These are phyloP conservation scores for Arthroderma uncinatum DNA, from an alignment of 2,329 filamentous ascomycete species.

Conservation along the genomic window DNA sequence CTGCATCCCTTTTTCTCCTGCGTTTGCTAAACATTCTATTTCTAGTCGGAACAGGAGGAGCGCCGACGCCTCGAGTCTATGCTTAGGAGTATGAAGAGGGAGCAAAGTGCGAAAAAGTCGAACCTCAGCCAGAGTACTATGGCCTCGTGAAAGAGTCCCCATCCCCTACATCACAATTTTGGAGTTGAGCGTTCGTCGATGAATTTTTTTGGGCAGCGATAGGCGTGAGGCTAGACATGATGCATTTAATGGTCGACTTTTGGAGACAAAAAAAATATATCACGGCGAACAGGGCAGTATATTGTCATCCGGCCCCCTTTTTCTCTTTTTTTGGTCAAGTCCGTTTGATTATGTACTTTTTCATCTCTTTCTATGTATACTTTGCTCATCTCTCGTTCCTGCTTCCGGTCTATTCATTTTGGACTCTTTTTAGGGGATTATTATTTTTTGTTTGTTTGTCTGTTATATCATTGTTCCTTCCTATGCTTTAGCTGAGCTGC, in stretches of 20 bases:
- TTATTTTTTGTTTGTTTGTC: neutral
- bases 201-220: neutral
- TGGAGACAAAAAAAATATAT: neutral
- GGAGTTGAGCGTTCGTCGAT: neutral
- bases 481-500: neutral
- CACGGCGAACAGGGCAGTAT: neutral
- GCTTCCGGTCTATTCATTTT: neutral
- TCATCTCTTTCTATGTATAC: neutral
- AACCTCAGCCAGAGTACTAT: constrained; percentile 25
- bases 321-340: neutral
- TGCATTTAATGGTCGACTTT: neutral
- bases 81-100: constrained; percentile 42
- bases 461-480: neutral
- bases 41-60: constrained; percentile 60
- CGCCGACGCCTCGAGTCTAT: constrained; percentile 54
- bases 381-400: neutral
- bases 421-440: neutral
- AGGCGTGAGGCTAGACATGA: neutral
- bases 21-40: constrained; percentile 11
- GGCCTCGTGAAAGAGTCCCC: constrained; percentile 18
- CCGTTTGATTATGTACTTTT: neutral
- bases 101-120: constrained; percentile 29
- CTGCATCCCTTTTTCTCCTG: neutral
- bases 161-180: neutral
- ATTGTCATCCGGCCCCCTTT: neutral